Conservation (phyloP, 345 rosid species). For the Melaleuca quinquenervia region DNA sequence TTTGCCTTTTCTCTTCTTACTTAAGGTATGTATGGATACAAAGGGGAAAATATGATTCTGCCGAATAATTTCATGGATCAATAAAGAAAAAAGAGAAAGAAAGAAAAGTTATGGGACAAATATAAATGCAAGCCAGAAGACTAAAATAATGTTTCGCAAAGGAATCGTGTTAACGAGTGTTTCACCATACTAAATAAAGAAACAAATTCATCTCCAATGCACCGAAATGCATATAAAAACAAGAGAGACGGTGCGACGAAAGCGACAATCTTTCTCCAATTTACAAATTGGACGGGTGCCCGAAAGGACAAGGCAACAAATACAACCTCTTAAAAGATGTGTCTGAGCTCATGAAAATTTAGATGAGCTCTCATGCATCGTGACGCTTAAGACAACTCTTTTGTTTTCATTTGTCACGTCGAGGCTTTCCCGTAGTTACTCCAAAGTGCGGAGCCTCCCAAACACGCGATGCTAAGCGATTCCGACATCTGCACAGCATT, state of each 20-base stretch:
- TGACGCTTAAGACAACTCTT: not conserved
- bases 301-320: not conserved
- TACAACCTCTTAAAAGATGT: not conserved
- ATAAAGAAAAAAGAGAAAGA: fast-evolving
- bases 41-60: fast-evolving
- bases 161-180: not conserved
- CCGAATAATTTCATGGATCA: fast-evolving
- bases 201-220: not conserved
- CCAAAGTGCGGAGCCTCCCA: not conserved
- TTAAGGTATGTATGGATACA: not conserved
- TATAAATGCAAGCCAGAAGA: not conserved
- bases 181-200: not conserved
- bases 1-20: not conserved
- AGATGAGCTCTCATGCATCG: not conserved
- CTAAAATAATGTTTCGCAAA: not conserved
- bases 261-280: fast-evolving
- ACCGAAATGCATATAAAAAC: not conserved
- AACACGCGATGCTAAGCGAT: not conserved
- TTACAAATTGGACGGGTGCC: not conserved
- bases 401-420: not conserved
- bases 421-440: not conserved
- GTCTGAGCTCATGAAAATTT: not conserved
- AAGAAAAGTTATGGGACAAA: fast-evolving
- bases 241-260: not conserved
- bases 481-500: not conserved